Percentiles rank a stretch among this genome's conserved stretches.
Evolutionary conservation across 2,329 filamentous ascomycete species (phyloP).

Genomic region (Colletotrichum tropicale): DNA sequence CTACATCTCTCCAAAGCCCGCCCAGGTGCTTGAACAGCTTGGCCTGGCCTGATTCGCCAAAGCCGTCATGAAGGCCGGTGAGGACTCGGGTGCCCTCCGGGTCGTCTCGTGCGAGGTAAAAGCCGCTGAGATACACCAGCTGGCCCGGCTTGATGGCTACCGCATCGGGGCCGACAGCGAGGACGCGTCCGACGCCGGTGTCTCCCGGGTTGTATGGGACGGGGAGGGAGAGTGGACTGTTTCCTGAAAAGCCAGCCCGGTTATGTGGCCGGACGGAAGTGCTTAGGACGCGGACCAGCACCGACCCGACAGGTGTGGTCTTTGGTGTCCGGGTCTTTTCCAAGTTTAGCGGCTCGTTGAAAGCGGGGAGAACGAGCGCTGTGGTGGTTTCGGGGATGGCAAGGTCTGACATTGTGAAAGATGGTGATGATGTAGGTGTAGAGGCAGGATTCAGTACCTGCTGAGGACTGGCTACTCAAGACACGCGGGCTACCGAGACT

Average conservation of each 20-base stretch:
- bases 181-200: constrained; percentile 37
- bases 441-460: neutral
- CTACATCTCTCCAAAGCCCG: constrained; percentile 33
- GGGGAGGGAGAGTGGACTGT: constrained; percentile 23
- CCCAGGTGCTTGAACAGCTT: constrained; percentile 30
- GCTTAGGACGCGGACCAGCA: neutral
- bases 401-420: neutral
- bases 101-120: constrained; percentile 33
- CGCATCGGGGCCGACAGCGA: constrained; percentile 36
- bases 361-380: neutral
- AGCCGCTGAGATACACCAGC: constrained; percentile 36
- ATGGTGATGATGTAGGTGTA: neutral
- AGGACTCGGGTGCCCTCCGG: constrained; percentile 26
- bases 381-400: neutral
- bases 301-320: neutral
- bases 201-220: constrained; percentile 35
- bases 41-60: constrained; percentile 20
- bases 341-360: neutral
- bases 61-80: constrained; percentile 30
- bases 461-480: neutral
- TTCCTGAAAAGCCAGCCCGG: neutral
- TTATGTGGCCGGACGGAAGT: neutral
- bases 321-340: neutral
- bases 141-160: constrained; percentile 32
- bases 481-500: neutral